Evolutionary conservation across 2,329 filamentous ascomycete species (phyloP).

Genomic region (Xylaria sp.): DNA sequence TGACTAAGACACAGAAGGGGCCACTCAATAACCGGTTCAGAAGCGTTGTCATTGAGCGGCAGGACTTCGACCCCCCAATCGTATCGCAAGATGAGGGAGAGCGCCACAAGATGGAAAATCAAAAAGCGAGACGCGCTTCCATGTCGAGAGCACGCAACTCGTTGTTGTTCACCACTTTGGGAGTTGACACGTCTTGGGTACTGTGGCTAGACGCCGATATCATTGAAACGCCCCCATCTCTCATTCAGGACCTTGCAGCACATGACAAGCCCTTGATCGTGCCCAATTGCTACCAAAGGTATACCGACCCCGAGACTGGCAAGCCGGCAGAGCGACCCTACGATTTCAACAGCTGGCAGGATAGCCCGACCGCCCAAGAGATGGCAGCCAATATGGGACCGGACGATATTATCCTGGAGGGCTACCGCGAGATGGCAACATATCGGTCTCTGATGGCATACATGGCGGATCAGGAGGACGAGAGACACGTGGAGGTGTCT

Average conservation of each 20-base stretch:
- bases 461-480: slow-evolving; percentile 64
- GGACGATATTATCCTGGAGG: slow-evolving; percentile 92
- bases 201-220: slow-evolving; percentile 95
- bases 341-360: slow-evolving; percentile 98
- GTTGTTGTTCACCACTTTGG: slow-evolving; percentile 91
- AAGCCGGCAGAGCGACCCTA: slow-evolving; percentile 80
- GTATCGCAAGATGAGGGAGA: slow-evolving; percentile 83
- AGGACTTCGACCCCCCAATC: slow-evolving; percentile 88
- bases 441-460: slow-evolving; percentile 92
- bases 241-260: slow-evolving; percentile 89
- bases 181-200: slow-evolving; percentile 91
- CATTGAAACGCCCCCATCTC: slow-evolving; percentile 78
- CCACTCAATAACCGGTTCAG: slow-evolving; percentile 84
- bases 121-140: slow-evolving; percentile 82
- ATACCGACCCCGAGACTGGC: slow-evolving; percentile 70
- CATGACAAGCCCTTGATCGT: slow-evolving; percentile 92
- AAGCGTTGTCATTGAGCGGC: slow-evolving; percentile 89
- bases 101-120: slow-evolving; percentile 88
- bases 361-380: slow-evolving; percentile 78
- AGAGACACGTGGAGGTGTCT: slow-evolving; percentile 67
- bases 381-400: slow-evolving; percentile 81
- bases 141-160: slow-evolving; percentile 96
- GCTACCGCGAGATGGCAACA: slow-evolving; percentile 90
- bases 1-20: slow-evolving; percentile 84
- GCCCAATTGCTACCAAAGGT: slow-evolving; percentile 94